Evolutionary conservation across 371 early-diverging fungal species (phyloP), one percentile per base, ranked within the genome.

Genomic region (Chytridiales sp.): DNA sequence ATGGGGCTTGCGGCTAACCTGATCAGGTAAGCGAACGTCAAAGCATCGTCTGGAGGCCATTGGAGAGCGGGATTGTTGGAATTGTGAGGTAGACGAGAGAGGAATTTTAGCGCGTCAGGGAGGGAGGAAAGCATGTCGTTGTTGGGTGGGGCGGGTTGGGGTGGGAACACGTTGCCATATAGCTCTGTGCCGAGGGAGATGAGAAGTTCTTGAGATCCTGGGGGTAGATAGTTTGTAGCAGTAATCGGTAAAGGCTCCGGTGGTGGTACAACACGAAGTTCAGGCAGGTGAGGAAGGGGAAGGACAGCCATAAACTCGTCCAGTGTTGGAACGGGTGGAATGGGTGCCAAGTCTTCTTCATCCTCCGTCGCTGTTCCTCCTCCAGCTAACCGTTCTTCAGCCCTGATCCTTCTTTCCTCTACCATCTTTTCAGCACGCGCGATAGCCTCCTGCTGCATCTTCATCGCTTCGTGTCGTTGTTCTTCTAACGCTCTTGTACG

Each of bases 31-130:
- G 36, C 5, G 21, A 51, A 51, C 36, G 22, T 35, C n/a, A 38
- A 34, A 15, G 51, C 51, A 24, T 51, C 51, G 22, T 51, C 51
- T 3, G 51, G 51, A 31, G 51, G 51, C 51, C 51, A 51, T 9
- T 22, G 21, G 51, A 15, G 38, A 8, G 17, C 5, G 4, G 51
- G 51, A 38, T 51, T 51, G 32, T 5, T 8, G 13, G 51, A 13
- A 11, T 5, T 51, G 13, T 35, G 36, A n/a, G 51, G 51, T 6
- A 51, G 51, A 3, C 51, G 51, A 4, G 19, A 8, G 5, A 51
- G 15, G 36, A 34, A 51, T 30, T 51, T 34, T 22, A 51, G 51
- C 17, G 32, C 38, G 13, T 30, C 36, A 3, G 51, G 36, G 13
- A 51, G 22, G 3, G 31, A 34, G 4, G 36, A 6, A n/a, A n/a